A percentile compares a stretch with the other conserved stretches of the same genome.
Conservation (phyloP, 345 rosid species). For the Schrenkiella parvula region DNA sequence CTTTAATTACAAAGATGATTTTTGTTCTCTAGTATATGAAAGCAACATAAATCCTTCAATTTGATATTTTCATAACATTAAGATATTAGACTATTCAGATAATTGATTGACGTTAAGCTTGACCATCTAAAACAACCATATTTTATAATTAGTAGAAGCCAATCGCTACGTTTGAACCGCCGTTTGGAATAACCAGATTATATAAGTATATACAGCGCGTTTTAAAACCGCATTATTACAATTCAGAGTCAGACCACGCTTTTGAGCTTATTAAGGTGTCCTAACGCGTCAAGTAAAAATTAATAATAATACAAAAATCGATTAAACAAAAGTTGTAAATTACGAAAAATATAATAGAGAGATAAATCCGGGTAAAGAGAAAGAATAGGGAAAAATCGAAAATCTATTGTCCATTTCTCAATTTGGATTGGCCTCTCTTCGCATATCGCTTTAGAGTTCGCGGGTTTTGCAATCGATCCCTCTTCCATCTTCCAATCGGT, state of each 20-base stretch:
- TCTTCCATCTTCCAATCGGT: slow-evolving; percentile 19
- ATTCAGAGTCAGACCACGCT: neutral
- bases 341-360: neutral
- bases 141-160: neutral
- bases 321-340: neutral
- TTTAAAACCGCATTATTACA: neutral
- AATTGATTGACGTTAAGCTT: neutral
- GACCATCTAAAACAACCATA: neutral
- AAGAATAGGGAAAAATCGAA: neutral
- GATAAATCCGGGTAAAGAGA: neutral
- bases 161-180: slow-evolving; percentile 3
- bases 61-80: neutral
- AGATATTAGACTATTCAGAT: neutral
- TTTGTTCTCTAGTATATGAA: neutral
- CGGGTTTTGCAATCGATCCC: slow-evolving; percentile 9
- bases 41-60: neutral
- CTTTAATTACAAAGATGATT: no score
- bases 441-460: neutral
- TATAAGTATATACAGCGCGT: neutral
- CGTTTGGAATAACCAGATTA: neutral
- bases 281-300: slow-evolving; percentile 3
- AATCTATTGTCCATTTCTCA: slow-evolving; percentile 19
- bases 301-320: neutral
- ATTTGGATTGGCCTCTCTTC: slow-evolving; percentile 14
- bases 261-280: neutral